These are phyloP conservation scores for Orbilia oligospora DNA, from an alignment of 2,329 filamentous ascomycete genomes.

Conservation along the genomic window DNA sequence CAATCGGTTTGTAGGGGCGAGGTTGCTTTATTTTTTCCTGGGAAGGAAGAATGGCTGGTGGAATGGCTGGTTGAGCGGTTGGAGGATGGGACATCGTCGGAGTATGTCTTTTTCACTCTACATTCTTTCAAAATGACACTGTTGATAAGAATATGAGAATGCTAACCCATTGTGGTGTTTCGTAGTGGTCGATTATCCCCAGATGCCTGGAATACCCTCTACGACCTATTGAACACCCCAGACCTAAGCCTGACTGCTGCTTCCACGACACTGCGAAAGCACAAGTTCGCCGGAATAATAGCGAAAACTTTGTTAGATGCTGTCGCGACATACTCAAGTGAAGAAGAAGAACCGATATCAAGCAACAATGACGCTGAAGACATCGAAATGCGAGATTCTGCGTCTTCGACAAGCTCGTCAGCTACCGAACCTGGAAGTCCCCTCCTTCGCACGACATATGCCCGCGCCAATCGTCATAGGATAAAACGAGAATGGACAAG, in stretches of 20 bases:
- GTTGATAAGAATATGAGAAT: background rate
- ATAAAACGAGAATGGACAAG: conserved; percentile 28
- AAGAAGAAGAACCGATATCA: background rate
- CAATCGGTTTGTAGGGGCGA: conserved; percentile 52
- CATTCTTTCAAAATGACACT: background rate
- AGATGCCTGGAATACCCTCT: conserved; percentile 44
- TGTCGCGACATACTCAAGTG: conserved; percentile 30
- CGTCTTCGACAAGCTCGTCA: conserved; percentile 48
- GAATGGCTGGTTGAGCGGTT: conserved; percentile 75
- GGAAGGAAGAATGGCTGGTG: conserved; percentile 76
- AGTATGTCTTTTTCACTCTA: conserved; percentile 22
- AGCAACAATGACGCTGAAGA: conserved; percentile 15
- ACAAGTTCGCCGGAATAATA: conserved; percentile 54
- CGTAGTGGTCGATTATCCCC: conserved; percentile 47
- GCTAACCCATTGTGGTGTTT: background rate
- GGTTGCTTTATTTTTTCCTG: conserved; percentile 62
- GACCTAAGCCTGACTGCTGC: conserved; percentile 31
- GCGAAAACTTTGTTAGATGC: conserved; percentile 49
- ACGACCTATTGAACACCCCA: conserved; percentile 35
- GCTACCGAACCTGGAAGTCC: conserved; percentile 52
- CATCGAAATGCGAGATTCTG: conserved; percentile 49
- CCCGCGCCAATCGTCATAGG: conserved; percentile 8
- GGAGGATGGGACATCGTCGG: conserved; percentile 34
- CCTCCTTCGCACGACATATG: conserved; percentile 42
- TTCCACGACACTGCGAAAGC: conserved; percentile 36